These are phyloP conservation scores for Coffea canephora DNA, from an alignment of 257 asterid genomes.

Conservation along the genomic window DNA sequence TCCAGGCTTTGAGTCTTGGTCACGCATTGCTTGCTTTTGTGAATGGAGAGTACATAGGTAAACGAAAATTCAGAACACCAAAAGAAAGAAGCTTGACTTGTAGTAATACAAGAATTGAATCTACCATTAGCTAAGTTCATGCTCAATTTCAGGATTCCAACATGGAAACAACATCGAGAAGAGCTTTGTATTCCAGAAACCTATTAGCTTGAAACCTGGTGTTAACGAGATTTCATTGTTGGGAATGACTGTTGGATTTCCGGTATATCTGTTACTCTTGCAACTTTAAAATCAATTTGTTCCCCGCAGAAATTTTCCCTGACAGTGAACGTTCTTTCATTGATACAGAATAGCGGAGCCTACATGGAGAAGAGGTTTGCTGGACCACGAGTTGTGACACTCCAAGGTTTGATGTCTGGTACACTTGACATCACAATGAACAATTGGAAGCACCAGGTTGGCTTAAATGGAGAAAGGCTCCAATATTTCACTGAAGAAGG, in stretches of 20 bases:
- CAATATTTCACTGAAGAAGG: conserved; percentile 63
- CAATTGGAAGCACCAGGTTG: conserved; percentile 74
- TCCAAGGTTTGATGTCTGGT: conserved; percentile 88
- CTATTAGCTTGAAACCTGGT: conserved; percentile 52
- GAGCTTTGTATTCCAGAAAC: conserved; percentile 59
- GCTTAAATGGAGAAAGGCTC: conserved; percentile 58
- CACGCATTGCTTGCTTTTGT: conserved; percentile 76
- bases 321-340: neutral
- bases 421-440: conserved; percentile 71
- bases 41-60: conserved; percentile 74
- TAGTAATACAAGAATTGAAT: neutral
- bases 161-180: conserved; percentile 87
- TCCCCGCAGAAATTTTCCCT: neutral
- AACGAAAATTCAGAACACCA: neutral
- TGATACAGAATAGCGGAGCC: conserved; percentile 83
- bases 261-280: conserved; percentile 40
- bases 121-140: neutral
- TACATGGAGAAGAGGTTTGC: conserved; percentile 94
- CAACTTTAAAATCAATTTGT: neutral
- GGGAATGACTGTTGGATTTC: conserved; percentile 74
- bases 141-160: conserved; percentile 49
- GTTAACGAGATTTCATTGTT: conserved; percentile 56
- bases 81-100: neutral
- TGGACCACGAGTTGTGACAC: conserved; percentile 64
- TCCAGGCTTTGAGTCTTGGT: conserved; percentile 79